Evolutionary conservation across 2,329 filamentous ascomycete species (phyloP), one percentile per base, ranked within the genome.

Genomic region (Triangularia setosa): DNA sequence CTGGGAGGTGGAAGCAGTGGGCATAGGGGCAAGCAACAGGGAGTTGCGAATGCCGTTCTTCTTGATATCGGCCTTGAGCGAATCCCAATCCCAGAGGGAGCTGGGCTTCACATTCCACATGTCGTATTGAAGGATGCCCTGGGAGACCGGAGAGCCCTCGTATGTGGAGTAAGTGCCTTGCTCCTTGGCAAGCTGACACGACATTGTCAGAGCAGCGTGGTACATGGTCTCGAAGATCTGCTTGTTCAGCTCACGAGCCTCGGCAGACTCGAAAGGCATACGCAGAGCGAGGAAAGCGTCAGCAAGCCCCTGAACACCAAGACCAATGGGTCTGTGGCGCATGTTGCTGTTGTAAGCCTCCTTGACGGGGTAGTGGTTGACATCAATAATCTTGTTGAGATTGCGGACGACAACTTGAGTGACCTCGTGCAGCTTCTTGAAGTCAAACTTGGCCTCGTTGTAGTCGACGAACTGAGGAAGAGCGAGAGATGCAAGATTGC

Each of bases 171-270:
- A 99, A 5, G 93, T 79, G 3, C 95, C 95, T 64, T 93, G 80
- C 70, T 90, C 82, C 82, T 92, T 90, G 67, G 95, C 92, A 69
- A 98, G 81, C 64, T 97, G 88, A 74, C 90, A 88, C 0, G 95
- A 99, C 23, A 92, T 90, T 62, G 93, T 97, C 68, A 98, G 82
- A 64, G 93, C 92, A 76, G 90, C 95, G 77, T 99, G 95, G 82
- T 99, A 99, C 79, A 99, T 97, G 68, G 95, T 99, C 84, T 99
- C 95, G 70, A 99, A 99, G 78, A 99, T 98, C 79, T 99, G 93
- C 75, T 90, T 93, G 85, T 99, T 99, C 74, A 99, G 87, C 77
- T 95, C 86, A 71, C 90, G 91, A 68, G 95, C 95, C 80, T 98
- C 93, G 4, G 92, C 88, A 16, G 95, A 99, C 79, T 99, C 95